phyloP scores from a whole-genome alignment of 169 alveolate genomes.

The Plasmodium yoelii region DNA sequence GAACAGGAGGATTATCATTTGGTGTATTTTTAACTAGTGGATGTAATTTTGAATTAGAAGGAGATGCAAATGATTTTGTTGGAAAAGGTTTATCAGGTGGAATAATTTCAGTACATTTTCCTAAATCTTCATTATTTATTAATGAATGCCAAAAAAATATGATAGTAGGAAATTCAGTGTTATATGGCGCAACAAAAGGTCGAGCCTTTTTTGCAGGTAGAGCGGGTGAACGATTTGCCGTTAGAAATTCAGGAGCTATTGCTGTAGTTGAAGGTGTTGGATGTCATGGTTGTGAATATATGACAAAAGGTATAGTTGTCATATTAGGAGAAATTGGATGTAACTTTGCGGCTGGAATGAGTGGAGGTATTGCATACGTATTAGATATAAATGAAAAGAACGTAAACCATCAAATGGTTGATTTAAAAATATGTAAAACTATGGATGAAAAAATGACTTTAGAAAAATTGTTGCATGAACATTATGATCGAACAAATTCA shows the following conservation, averaged over 20 bases:
- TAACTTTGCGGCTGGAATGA: constrained; percentile 91
- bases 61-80: constrained; percentile 87
- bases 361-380: constrained; percentile 87
- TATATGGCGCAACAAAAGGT: constrained; percentile 88
- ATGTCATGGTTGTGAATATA: constrained; percentile 89
- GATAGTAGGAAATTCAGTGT: constrained; percentile 86
- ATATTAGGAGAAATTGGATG: constrained; percentile 85
- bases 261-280: constrained; percentile 90
- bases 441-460: constrained; percentile 79
- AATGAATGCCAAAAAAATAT: constrained; percentile 78
- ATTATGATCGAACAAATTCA: constrained; percentile 76
- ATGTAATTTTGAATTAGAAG: constrained; percentile 83
- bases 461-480: constrained; percentile 77
- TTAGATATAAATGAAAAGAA: constrained; percentile 76
- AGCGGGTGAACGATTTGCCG: constrained; percentile 88
- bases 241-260: constrained; percentile 87
- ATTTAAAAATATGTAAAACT: constrained; percentile 76
- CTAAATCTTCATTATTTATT: constrained; percentile 60
- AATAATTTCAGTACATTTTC: constrained; percentile 80
- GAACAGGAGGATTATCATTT: constrained; percentile 84
- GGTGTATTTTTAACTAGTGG: constrained; percentile 84
- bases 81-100: constrained; percentile 89
- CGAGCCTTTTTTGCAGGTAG: constrained; percentile 87
- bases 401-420: constrained; percentile 79
- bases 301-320: constrained; percentile 88